Percentiles rank a stretch among this genome's conserved stretches.
phyloP scores from a whole-genome alignment of 495 filamentous ascomycete genomes.

The Cenococcum geophilum region DNA sequence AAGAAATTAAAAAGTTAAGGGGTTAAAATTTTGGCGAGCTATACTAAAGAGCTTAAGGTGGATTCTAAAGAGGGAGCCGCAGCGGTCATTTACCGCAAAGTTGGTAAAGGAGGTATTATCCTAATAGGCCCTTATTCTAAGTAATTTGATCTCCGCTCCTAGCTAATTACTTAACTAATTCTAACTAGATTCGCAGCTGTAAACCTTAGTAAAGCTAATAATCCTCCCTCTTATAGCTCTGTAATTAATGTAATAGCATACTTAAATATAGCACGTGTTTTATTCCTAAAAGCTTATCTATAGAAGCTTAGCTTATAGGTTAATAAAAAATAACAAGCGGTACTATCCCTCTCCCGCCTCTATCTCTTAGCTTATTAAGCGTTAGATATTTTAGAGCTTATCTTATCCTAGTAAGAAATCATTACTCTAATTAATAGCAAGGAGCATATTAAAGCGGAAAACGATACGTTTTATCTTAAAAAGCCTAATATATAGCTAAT shows the following conservation, averaged over 20 bases:
- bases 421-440: conserved; percentile 60
- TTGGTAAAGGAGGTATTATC: conserved; percentile 75
- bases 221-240: conserved; percentile 58
- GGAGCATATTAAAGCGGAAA: conserved; percentile 75
- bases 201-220: conserved; percentile 62
- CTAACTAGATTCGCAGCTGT: conserved; percentile 66
- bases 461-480: conserved; percentile 78
- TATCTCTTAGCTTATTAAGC: conserved; percentile 71
- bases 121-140: conserved; percentile 92
- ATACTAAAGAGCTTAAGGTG: conserved; percentile 68
- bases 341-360: conserved; percentile 78
- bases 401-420: conserved; percentile 60
- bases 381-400: conserved; percentile 57
- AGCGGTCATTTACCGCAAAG: conserved; percentile 79
- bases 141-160: conserved; percentile 42
- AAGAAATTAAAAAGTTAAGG: conserved; percentile 53
- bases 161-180: not conserved
- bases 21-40: conserved; percentile 78
- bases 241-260: conserved; percentile 62
- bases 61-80: conserved; percentile 64
- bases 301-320: conserved; percentile 76
- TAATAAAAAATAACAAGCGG: conserved; percentile 57
- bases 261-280: conserved; percentile 63
- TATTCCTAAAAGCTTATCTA: conserved; percentile 77
- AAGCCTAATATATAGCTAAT: conserved; percentile 58